Percentiles rank a stretch among this genome's conserved stretches.
Conservation (phyloP, 108 stramenopile genomes). For the Skeletonema tropicum region DNA sequence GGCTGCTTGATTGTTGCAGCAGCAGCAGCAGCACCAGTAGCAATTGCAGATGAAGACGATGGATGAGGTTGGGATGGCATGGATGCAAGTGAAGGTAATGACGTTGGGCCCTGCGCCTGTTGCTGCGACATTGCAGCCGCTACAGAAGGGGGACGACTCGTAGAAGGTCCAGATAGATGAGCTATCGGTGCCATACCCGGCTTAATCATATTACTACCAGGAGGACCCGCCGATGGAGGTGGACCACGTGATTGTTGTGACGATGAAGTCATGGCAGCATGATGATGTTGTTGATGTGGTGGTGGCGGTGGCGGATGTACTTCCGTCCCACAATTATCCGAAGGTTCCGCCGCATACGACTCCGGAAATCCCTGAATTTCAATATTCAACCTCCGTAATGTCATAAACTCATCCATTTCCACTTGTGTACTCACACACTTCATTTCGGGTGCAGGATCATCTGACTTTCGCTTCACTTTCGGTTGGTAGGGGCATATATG, state of each 20-base stretch:
- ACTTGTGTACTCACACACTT: constrained; percentile 86
- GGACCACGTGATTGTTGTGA: neutral
- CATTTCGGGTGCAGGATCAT: constrained; percentile 83
- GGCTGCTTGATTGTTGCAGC: neutral
- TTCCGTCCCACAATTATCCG: constrained; percentile 46
- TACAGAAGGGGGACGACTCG: neutral
- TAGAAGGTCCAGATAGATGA: constrained; percentile 1
- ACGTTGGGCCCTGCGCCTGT: neutral
- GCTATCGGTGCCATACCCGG: neutral
- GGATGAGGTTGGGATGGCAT: constrained; percentile 8
- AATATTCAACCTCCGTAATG: constrained; percentile 81
- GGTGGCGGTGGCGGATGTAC: constrained; percentile 15
- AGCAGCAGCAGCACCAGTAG: neutral
- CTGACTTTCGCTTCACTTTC: constrained; percentile 79
- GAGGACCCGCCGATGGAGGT: neutral
- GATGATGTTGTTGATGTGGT: constrained; percentile 1
- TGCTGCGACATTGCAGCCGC: neutral
- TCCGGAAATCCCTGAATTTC: constrained; percentile 91
- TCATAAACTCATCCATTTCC: constrained; percentile 93
- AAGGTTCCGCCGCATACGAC: constrained; percentile 79
- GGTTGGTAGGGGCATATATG: constrained; percentile 95
- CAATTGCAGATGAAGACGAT: too few relatives aligned
- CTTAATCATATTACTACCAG: neutral
- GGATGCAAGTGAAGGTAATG: neutral
- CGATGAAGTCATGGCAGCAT: constrained; percentile 2